Evolutionary conservation across 306 rosid genomes (phyloP), one percentile per base, ranked within the genome.

Genomic region (Cajanus cajan): DNA sequence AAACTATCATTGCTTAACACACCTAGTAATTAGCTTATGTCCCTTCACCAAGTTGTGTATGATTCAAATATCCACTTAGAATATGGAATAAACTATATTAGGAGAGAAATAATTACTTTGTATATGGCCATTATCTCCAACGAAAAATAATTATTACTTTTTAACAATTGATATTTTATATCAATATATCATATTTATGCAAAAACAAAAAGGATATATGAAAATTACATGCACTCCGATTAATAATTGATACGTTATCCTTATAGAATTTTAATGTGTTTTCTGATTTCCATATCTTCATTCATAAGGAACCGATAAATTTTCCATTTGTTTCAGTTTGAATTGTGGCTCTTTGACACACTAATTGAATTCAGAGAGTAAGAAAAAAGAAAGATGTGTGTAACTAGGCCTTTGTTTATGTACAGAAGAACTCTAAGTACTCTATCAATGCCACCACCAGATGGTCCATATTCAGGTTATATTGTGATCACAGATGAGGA

Each of bases 401-500:
- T 90, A 71, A 90, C 94, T 4, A 88, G 96, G 78, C 93, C 98
- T 57, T 83, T 92, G 65, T 94, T 97, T 1, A 81, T 90, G 91
- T 94, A 87, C 82, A 68, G 97, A 82, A 92, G 77, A 83, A 84
- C 84, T 7, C 93, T 96, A 2, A 89, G 90, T 76, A 82, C 86
- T 22, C 71, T 90, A 12, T 84, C 88, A 47, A 73, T 69, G 10
- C 82, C 84, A 31, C 58, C 96, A 57, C 86, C 90, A 0, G 97
- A 92, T 71, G 96, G 85, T 40, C 94, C 96, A n/a, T 80, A 83
- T 78, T 90, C 97, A 12, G 98, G 98, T 18, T 73, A 85, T 70
- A 39, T 94, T 16, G 98, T 94, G 1, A 79, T 88, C 18, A 92
- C 94, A 8, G 98, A 94, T 80, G 97, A 94, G 65, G 98, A 90